Conservation (phyloP, 2,329 filamentous ascomycete genomes). For the Monilinia aucupariae region DNA sequence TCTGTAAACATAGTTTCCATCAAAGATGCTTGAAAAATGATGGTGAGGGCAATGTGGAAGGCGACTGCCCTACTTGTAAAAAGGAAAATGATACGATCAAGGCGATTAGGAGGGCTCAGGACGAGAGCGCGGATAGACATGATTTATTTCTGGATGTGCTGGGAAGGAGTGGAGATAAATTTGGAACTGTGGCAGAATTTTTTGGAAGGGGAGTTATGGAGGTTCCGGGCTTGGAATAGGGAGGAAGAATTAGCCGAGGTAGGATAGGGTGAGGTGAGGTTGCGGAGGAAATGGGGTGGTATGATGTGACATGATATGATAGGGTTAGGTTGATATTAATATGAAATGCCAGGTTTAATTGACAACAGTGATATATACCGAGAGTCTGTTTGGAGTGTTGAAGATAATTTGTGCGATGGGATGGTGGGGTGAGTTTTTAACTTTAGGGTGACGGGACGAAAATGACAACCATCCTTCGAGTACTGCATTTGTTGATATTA, state of each 20-base stretch:
- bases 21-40: conserved; percentile 64
- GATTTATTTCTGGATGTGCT: conserved; percentile 83
- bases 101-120: conserved; percentile 78
- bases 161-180: conserved; percentile 71
- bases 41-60: conserved; percentile 51
- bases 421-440: too few relatives aligned
- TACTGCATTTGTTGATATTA: neutral
- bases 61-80: conserved; percentile 83
- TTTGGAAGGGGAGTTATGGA: conserved; percentile 91
- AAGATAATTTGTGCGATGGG: too few relatives aligned
- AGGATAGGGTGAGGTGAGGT: neutral
- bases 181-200: conserved; percentile 89
- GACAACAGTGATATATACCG: neutral
- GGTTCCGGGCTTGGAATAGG: conserved; percentile 28
- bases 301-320: neutral
- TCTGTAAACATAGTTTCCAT: conserved; percentile 97
- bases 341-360: neutral
- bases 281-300: too few relatives aligned
- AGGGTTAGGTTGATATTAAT: conserved; percentile 1
- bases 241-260: neutral
- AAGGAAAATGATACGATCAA: conserved; percentile 81
- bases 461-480: neutral
- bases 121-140: conserved; percentile 79
- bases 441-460: too few relatives aligned
- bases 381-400: neutral